Evolutionary conservation across 1,139 yeast species (phyloP).

Genomic region (Geotrichum reessii): DNA sequence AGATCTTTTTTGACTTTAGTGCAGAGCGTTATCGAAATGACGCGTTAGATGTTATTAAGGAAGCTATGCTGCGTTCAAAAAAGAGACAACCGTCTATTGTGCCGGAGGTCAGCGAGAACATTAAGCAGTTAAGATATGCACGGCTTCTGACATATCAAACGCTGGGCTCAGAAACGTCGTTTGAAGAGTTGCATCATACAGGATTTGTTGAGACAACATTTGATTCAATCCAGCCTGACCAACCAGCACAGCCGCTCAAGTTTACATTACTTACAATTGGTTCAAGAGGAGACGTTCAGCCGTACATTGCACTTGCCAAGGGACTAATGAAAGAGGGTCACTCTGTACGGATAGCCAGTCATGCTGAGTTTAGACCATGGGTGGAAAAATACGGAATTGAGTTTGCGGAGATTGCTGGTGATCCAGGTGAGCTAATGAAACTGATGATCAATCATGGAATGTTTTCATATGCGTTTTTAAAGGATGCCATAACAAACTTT

Average conservation of each 20-base stretch:
- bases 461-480: slow-evolving; percentile 73
- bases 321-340: slow-evolving; percentile 80
- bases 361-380: slow-evolving; percentile 73
- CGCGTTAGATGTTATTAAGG: slow-evolving; percentile 29
- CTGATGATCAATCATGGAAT: slow-evolving; percentile 89
- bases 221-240: not conserved
- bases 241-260: slow-evolving; percentile 25
- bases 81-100: slow-evolving; percentile 19
- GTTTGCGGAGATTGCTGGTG: slow-evolving; percentile 78
- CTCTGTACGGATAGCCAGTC: slow-evolving; percentile 69
- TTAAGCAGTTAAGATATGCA: slow-evolving; percentile 23
- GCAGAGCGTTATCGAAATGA: slow-evolving; percentile 51
- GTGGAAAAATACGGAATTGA: slow-evolving; percentile 58
- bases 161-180: slow-evolving; percentile 6
- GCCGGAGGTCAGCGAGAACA: slow-evolving; percentile 1
- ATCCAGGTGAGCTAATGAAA: slow-evolving; percentile 87
- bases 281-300: slow-evolving; percentile 94
- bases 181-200: not conserved
- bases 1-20: slow-evolving; percentile 61
- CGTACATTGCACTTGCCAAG: slow-evolving; percentile 79
- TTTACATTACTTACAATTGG: slow-evolving; percentile 83
- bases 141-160: slow-evolving; percentile 33
- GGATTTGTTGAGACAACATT: slow-evolving; percentile 1
- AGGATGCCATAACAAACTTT: slow-evolving; percentile 76
- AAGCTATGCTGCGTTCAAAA: not conserved